Evolutionary conservation across 805 yeast species (phyloP).

Genomic region (Myxozyma monticola): DNA sequence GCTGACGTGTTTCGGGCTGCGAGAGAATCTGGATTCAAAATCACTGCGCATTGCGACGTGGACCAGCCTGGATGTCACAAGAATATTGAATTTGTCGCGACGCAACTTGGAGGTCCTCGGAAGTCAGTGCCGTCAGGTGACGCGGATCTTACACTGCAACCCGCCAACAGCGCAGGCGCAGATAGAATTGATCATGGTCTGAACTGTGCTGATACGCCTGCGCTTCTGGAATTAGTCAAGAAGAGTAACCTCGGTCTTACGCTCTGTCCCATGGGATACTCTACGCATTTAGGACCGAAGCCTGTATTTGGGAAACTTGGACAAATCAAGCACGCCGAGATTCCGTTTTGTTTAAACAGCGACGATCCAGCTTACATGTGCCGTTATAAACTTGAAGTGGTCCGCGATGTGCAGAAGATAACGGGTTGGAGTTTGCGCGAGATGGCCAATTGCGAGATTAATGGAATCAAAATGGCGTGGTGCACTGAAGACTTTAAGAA

Average conservation of each 20-base stretch:
- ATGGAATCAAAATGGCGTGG: constrained; percentile 19
- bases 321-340: background rate
- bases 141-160: constrained; percentile 1
- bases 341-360: constrained; percentile 17
- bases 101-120: constrained; percentile 21
- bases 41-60: constrained; percentile 23
- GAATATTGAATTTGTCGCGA: constrained; percentile 16
- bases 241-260: constrained; percentile 16
- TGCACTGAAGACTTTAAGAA: constrained; percentile 17
- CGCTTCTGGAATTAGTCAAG: constrained; percentile 8
- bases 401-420: constrained; percentile 5
- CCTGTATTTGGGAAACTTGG: constrained; percentile 8
- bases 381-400: constrained; percentile 9
- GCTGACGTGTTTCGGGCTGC: constrained; percentile 58
- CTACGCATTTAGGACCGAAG: constrained; percentile 15
- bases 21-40: constrained; percentile 12
- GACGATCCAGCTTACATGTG: constrained; percentile 24
- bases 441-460: constrained; percentile 8
- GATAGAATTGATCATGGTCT: constrained; percentile 23
- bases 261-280: constrained; percentile 22
- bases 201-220: constrained; percentile 16
- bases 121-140: background rate
- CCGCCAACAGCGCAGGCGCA: constrained; percentile 13
- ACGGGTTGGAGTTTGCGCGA: constrained; percentile 5
- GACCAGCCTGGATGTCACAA: constrained; percentile 11